These are phyloP conservation scores for Cercospora sp. DNA, from an alignment of 2,329 filamentous ascomycete species.

Conservation along the genomic window DNA sequence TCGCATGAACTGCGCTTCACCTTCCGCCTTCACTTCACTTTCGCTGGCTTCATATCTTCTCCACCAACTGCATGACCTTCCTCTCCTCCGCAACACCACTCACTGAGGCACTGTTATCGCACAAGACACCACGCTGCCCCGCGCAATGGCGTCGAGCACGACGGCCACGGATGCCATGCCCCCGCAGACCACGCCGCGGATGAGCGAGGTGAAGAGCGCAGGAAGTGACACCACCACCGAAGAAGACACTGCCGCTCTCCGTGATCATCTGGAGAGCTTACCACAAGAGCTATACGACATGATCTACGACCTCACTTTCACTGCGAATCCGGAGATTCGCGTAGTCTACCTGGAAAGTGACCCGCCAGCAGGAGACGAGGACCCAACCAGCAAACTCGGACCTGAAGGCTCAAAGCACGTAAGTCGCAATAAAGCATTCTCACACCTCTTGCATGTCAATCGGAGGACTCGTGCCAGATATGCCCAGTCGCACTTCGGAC, in stretches of 20 bases:
- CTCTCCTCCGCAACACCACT: not conserved
- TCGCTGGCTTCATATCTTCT: not conserved
- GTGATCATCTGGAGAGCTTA: not conserved
- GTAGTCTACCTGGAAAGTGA: accelerated
- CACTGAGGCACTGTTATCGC: not conserved
- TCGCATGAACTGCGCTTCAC: not conserved
- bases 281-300: not conserved
- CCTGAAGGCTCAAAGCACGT: not conserved
- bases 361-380: not conserved
- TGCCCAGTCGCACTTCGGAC: not conserved
- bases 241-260: not conserved
- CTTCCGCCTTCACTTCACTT: not conserved
- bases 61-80: not conserved
- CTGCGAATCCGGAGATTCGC: not conserved
- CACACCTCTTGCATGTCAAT: not conserved
- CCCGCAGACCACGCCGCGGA: not conserved
- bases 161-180: not conserved
- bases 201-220: not conserved
- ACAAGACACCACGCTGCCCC: not conserved
- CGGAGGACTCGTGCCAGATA: not conserved
- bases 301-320: not conserved
- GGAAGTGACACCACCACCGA: not conserved
- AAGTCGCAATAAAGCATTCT: not conserved
- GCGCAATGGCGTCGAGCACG: not conserved
- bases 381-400: not conserved